Evolutionary conservation across 177 flowering plant genomes (phyloP), one percentile per base, ranked within the genome.

Genomic region (Vitis hybrid): DNA sequence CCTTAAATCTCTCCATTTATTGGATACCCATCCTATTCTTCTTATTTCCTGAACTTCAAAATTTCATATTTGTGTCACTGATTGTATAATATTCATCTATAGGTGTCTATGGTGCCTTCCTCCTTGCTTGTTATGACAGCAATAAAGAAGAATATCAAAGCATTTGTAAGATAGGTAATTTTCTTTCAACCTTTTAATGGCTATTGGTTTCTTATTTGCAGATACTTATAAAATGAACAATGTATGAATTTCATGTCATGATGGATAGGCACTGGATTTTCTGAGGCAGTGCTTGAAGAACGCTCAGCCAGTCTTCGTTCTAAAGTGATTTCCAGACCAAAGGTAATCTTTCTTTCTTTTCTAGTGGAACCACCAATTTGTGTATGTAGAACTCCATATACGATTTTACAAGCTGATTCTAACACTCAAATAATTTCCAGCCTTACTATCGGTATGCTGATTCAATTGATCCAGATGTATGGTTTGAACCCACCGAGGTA

Each of bases 401-500:
- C 54, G 50, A 15, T 64, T 56, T 72, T 9, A 30, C 58, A 12
- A 56, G 34, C 59, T 73, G 8, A 61, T 60, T 76, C 45, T 72
- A 26, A 48, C 49, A 8, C 23, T 58, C 17, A n/a, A 71, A 19
- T 72, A 26, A 10, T 72, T 67, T 75, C 57, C 89, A 93, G 99
- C 68, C 97, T 62, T 95, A 95, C 81, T 95, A 84, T 68, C 85
- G 91, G 23, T 88, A 73, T 80, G 83, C 79, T 51, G 97, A 93
- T 48, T 72, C 90, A 48, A 55, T 87, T n/a, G 85, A 80, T 74
- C 99, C 99, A 72, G 97, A 95, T 87, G 98, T 95, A 52, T 95
- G 99, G 99, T 95, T 95, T 86, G 98, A 95, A 71, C 90, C 99
- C 62, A 67, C 86, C 65, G 95, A 95, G 98, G 99, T 95, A 86